Base-by-base conservation (phyloP, 139 green algal species). In the Penium margaritaceum region DNA sequence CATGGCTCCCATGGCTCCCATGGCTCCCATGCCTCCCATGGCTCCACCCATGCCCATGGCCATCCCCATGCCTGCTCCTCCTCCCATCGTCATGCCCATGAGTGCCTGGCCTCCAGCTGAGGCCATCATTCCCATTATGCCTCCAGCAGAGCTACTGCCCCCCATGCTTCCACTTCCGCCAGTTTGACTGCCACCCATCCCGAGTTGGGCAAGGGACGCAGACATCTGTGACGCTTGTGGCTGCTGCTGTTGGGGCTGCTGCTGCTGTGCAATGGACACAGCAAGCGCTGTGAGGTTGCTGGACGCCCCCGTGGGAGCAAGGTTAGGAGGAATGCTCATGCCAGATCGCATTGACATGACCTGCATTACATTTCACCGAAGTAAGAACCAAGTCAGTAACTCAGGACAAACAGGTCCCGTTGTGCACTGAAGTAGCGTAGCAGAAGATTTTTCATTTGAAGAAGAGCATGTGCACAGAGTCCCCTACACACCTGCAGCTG, bases 401-500 rank as follows among this genome's bases (percentile, higher is more conserved):
- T n/a, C n/a, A n/a, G n/a, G n/a, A n/a, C n/a, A n/a, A n/a, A n/a
- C n/a, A n/a, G n/a, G n/a, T n/a, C n/a, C n/a, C n/a, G n/a, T n/a
- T n/a, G n/a, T n/a, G n/a, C n/a, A n/a, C n/a, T n/a, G n/a, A n/a
- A n/a, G n/a, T n/a, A n/a, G n/a, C n/a, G n/a, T n/a, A n/a, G n/a
- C n/a, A n/a, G n/a, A n/a, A n/a, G n/a, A n/a, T n/a, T n/a, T n/a
- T n/a, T n/a, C n/a, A n/a, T n/a, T n/a, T n/a, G n/a, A n/a, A n/a
- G n/a, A n/a, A n/a, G n/a, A n/a, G n/a, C n/a, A n/a, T n/a, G n/a
- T n/a, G n/a, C n/a, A n/a, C n/a, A n/a, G n/a, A n/a, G n/a, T n/a
- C n/a, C n/a, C n/a, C n/a, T n/a, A n/a, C n/a, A n/a, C n/a, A n/a
- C 73, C 73, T 80, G 73, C 35, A 80, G 21, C 63, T 80, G 73